phyloP scores from a whole-genome alignment of 208 protist species.

The Porcisia deanei region DNA sequence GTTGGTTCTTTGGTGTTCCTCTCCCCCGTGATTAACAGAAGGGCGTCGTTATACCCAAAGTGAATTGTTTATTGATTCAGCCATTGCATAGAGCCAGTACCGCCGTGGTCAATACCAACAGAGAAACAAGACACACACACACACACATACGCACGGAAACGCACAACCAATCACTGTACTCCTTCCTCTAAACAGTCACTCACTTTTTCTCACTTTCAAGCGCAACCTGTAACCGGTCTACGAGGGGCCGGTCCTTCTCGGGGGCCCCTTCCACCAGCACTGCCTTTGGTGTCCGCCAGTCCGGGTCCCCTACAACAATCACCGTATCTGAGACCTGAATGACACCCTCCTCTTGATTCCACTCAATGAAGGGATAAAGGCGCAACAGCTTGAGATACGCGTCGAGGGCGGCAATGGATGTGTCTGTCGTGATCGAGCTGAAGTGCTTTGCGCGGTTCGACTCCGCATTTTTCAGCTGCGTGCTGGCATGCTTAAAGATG shows the following conservation, averaged over 20 bases:
- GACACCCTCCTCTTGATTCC: constrained; percentile 69
- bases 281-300: constrained; percentile 67
- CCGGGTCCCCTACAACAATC: constrained; percentile 66
- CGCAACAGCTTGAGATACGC: constrained; percentile 64
- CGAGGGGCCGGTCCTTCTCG: constrained; percentile 51
- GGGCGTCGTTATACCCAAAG: not conserved
- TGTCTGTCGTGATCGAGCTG: constrained; percentile 45
- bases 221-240: constrained; percentile 66
- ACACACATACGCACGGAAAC: not conserved
- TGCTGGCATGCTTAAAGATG: constrained; percentile 78
- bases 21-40: not conserved
- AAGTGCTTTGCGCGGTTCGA: constrained; percentile 40
- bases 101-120: constrained; percentile 1
- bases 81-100: not conserved
- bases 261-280: constrained; percentile 55
- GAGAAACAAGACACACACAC: not conserved
- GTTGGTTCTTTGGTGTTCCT: not conserved
- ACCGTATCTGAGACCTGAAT: constrained; percentile 78
- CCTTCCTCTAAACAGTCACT: constrained; percentile 2
- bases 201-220: constrained; percentile 60
- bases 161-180: not conserved
- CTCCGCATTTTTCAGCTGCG: constrained; percentile 69
- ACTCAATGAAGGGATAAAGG: constrained; percentile 79
- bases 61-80: not conserved
- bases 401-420: constrained; percentile 71